Conservation (phyloP, 768 basidiomycete genomes). For the Lactarius deliciosus region DNA sequence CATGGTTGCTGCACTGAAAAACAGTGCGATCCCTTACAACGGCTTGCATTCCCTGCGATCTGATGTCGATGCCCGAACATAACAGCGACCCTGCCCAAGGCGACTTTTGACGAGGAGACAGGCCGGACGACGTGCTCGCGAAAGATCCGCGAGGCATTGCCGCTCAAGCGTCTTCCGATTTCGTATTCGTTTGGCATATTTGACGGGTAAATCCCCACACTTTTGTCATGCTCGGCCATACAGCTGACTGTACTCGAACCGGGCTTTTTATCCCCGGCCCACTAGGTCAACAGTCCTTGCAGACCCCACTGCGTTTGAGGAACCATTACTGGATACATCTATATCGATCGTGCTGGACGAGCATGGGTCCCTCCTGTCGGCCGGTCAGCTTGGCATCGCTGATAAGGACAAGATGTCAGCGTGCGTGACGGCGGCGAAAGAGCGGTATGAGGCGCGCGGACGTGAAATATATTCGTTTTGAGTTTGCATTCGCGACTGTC, state of each 20-base stretch:
- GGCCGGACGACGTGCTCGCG: slow-evolving; percentile 63
- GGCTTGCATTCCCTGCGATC: neutral
- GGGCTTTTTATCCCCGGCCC: neutral
- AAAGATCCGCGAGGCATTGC: slow-evolving; percentile 45
- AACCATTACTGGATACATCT: slow-evolving; percentile 74
- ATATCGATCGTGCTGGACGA: slow-evolving; percentile 63
- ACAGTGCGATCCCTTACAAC: slow-evolving; percentile 54
- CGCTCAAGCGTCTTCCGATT: slow-evolving; percentile 47
- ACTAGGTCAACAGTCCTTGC: slow-evolving; percentile 62
- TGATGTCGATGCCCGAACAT: neutral
- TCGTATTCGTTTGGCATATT: slow-evolving; percentile 79
- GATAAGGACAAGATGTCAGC: slow-evolving; percentile 36
- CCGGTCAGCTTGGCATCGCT: slow-evolving; percentile 56
- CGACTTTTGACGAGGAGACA: slow-evolving; percentile 67
- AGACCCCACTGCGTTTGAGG: slow-evolving; percentile 91
- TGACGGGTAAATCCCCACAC: slow-evolving; percentile 55
- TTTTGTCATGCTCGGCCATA: slow-evolving; percentile 5
- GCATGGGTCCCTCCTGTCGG: slow-evolving; percentile 46
- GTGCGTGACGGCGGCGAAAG: slow-evolving; percentile 44
- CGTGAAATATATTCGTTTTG: slow-evolving; percentile 27
- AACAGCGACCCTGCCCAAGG: slow-evolving; percentile 68
- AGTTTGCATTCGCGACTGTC: neutral
- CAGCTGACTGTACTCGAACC: neutral
- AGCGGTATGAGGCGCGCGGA: slow-evolving; percentile 20
- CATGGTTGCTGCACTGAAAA: slow-evolving; percentile 81